phyloP scores from a whole-genome alignment of 768 basidiomycete genomes.

The Pleurotus citrinopileatus region DNA sequence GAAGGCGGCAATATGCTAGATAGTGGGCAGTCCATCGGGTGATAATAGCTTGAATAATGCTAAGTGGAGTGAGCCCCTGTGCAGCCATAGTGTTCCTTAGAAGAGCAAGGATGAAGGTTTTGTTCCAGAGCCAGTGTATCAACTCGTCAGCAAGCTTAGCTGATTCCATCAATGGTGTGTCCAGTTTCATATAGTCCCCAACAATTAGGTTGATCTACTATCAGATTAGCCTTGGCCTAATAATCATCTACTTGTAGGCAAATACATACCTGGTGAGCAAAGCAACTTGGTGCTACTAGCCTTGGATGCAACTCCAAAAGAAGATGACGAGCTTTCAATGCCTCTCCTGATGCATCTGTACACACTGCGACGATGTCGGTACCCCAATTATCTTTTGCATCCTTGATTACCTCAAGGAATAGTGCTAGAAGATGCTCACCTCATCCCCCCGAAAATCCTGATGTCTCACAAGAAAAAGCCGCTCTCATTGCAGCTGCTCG shows the following conservation, averaged over 20 bases:
- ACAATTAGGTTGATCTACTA: constrained; percentile 40
- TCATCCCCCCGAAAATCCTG: too few species aligned
- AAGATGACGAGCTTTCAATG: constrained; percentile 20
- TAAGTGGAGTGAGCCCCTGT: constrained; percentile 2
- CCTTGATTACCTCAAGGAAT: too few species aligned
- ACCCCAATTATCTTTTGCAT: too few species aligned
- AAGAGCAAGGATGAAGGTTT: constrained; percentile 27
- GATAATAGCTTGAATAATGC: constrained; percentile 29
- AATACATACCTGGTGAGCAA: constrained; percentile 28
- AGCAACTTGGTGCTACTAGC: constrained; percentile 30
- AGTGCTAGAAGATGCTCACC: too few species aligned
- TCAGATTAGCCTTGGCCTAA: background rate
- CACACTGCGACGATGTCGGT: constrained; percentile 28
- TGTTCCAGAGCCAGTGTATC: constrained; percentile 35
- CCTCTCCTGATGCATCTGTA: constrained; percentile 36
- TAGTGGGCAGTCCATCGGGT: constrained; percentile 36
- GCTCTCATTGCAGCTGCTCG: too few species aligned
- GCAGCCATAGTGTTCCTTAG: constrained; percentile 12
- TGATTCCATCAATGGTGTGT: constrained; percentile 17
- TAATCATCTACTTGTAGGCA: background rate
- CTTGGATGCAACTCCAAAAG: constrained; percentile 16
- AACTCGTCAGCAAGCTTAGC: constrained; percentile 27
- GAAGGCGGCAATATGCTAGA: constrained; percentile 27
- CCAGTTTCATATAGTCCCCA: constrained; percentile 32
- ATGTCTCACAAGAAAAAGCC: too few species aligned